Evolutionary conservation across 129 eudicot species (phyloP).

Genomic region (Silybum marianum): DNA sequence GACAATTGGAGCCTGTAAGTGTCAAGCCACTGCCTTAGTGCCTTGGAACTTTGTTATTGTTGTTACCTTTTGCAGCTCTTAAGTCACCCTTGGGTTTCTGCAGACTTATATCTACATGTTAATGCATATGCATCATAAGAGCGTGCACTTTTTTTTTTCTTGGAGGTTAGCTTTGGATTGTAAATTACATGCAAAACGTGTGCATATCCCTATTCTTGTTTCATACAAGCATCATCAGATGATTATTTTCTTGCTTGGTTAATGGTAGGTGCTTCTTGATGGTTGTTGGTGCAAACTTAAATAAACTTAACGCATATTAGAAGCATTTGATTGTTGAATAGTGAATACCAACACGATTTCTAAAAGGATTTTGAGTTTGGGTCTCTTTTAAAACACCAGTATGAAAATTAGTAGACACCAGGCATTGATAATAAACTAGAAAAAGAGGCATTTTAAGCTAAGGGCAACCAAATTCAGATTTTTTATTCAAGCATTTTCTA

Average conservation of each 20-base stretch:
- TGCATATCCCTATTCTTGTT: slow-evolving; percentile 3
- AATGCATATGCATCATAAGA: neutral
- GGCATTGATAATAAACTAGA: neutral
- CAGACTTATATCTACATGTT: neutral
- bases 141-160: neutral
- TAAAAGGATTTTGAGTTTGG: slow-evolving; percentile 13
- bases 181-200: neutral
- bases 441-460: neutral
- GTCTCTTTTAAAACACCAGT: neutral
- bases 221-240: neutral
- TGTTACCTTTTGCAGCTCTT: neutral
- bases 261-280: neutral
- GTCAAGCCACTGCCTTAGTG: neutral
- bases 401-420: slow-evolving; percentile 18
- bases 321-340: neutral
- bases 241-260: neutral
- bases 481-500: neutral
- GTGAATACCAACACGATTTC: slow-evolving; percentile 15
- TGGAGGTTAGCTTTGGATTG: neutral
- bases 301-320: neutral
- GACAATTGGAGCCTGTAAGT: slow-evolving; percentile 81
- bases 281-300: neutral
- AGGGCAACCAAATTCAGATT: neutral
- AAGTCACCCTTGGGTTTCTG: neutral
- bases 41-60: neutral